Base-by-base conservation (phyloP, 2,329 filamentous ascomycete species). In the Nothophaeocryptopus gaeumannii region DNA sequence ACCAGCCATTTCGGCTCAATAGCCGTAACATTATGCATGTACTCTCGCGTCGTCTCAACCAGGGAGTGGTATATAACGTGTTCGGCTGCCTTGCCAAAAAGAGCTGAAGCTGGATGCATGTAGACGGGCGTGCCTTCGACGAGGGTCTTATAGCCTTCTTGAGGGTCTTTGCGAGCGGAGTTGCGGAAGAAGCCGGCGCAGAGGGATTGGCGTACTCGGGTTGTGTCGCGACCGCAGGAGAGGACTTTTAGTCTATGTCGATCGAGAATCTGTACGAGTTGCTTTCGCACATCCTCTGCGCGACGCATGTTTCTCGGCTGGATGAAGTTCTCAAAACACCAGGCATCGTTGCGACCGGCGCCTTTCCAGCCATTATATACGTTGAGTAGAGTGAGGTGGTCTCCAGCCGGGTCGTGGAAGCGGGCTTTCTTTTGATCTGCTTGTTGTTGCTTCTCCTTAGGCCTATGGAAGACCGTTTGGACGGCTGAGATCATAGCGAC, bases 271-370 rank as follows among this genome's bases (percentile, higher is more conserved):
- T 88, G 88, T 45, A 92, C 82, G 2, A 99, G 79, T 70, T 99
- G 93, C 54, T 95, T 86, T 13, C 93, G 83, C 0, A 99, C 90
- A 67, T 99, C 93, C 68, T 92, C 88, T 8, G 89, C 91, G 9
- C 92, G 85, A 51, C 84, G 82, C 81, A 99, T 96, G 31, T 84
- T 85, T 2, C 91, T 83, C 4, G 89, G 90, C 67, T 97, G 91
- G 67, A 99, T 93, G 68, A 95, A 99, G 70, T 99, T 96, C 66
- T 99, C 95, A 60, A 89, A 92, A 67, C 93, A 97, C 93, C 93
- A 99, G 0, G 91, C 84, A 50, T 84, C 88, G 42, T 84, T 87
- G 72, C 82, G 95, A 5, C 85, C 85, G 55, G 83, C 86, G 38
- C 85, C 79, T 69, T 96, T 96, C 93, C 93, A 99, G n/a, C 82